Evolutionary conservation across 2,329 filamentous ascomycete genomes (phyloP).

Genomic region (Remersonia thermophila): DNA sequence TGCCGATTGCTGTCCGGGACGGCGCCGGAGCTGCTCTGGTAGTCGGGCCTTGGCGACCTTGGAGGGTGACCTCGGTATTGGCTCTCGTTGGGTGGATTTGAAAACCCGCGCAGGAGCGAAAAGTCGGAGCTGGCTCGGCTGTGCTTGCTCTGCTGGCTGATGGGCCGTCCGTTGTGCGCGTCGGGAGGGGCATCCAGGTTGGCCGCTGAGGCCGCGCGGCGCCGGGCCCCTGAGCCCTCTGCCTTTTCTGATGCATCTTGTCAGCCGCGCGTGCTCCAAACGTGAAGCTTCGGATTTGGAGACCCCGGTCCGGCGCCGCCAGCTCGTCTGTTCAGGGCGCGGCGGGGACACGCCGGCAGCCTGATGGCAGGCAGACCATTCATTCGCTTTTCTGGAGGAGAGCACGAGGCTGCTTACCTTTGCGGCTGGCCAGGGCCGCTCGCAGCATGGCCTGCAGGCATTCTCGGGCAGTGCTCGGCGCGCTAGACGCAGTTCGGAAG

Average conservation of each 20-base stretch:
- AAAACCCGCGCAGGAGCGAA: slow-evolving; percentile 44
- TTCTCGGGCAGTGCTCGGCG: slow-evolving; percentile 59
- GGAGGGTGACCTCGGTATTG: slow-evolving; percentile 30
- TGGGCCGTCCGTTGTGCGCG: slow-evolving; percentile 35
- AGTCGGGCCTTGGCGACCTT: slow-evolving; percentile 38
- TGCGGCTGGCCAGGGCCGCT: slow-evolving; percentile 53
- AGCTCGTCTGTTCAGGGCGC: no score
- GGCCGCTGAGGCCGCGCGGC: slow-evolving; percentile 48
- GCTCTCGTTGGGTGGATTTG: slow-evolving; percentile 33
- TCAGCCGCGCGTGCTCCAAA: slow-evolving; percentile 7
- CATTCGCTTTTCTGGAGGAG: no score
- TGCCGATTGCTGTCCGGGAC: slow-evolving; percentile 33
- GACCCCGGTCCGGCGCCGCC: no score
- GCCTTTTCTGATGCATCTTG: slow-evolving; percentile 23
- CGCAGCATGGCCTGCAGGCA: slow-evolving; percentile 67
- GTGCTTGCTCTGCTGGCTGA: slow-evolving; percentile 52
- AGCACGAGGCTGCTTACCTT: slow-evolving; percentile 41
- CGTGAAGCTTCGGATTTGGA: no score
- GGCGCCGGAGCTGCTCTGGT: slow-evolving; percentile 22
- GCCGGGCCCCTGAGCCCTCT: slow-evolving; percentile 34
- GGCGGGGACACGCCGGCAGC: no score
- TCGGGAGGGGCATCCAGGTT: slow-evolving; percentile 47
- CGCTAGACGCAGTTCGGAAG: slow-evolving; percentile 59
- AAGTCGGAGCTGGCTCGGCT: slow-evolving; percentile 61
- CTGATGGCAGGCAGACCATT: no score